phyloP scores from a whole-genome alignment of 148 eudicot species.

The Rhododendron ferrugineum region DNA sequence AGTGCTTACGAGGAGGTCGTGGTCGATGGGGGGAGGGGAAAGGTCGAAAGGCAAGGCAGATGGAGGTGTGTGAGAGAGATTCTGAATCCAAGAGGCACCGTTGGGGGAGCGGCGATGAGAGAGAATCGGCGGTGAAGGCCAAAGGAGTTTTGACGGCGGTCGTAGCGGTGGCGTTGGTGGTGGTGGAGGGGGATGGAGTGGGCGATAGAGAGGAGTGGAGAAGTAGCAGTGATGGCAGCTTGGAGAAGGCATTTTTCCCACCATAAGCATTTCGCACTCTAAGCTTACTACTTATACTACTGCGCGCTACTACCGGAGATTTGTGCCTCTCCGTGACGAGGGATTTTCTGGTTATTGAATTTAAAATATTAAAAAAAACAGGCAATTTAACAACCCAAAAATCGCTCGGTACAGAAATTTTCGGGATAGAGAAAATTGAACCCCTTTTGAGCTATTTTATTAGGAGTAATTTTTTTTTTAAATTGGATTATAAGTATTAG shows the following conservation, averaged over 20 bases:
- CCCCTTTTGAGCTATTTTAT: too few species aligned
- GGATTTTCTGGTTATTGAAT: too few species aligned
- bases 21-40: constrained; percentile 63
- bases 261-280: neutral
- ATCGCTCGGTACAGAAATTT: too few species aligned
- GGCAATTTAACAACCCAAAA: accelerated
- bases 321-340: too few species aligned
- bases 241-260: neutral
- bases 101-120: neutral
- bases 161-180: neutral
- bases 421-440: too few species aligned
- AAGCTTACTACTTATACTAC: too few species aligned
- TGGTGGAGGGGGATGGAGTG: neutral
- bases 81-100: neutral
- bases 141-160: neutral
- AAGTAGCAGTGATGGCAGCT: neutral
- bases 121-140: neutral
- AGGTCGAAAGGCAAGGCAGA: constrained; percentile 48
- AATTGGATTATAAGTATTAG: too few species aligned
- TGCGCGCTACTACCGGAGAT: too few species aligned
- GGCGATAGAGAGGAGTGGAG: neutral
- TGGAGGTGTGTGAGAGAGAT: constrained; percentile 2
- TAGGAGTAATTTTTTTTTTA: too few species aligned
- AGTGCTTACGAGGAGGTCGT: constrained; percentile 44
- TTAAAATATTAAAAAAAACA: too few species aligned